A percentile compares a stretch with the other conserved stretches of the same genome.
Conservation (phyloP, 805 yeast genomes). For the Lachancea sp. region DNA sequence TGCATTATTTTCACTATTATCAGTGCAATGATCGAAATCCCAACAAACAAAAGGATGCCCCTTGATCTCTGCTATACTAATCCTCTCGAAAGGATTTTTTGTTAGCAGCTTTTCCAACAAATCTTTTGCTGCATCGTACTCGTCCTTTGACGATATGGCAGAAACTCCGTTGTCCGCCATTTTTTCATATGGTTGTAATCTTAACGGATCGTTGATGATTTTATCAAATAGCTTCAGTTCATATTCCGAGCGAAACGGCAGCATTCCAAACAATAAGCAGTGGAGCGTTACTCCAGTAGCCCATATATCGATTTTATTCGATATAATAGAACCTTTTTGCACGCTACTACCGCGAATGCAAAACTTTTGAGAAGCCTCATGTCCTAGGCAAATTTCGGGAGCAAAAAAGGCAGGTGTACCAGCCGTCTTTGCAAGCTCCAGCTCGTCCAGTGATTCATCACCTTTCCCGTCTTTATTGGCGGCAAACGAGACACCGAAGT, state of each 20-base stretch:
- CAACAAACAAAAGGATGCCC: conserved; percentile 61
- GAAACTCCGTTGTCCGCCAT: conserved; percentile 30
- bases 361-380: conserved; percentile 23
- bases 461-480: conserved; percentile 14
- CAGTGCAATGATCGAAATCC: conserved; percentile 30
- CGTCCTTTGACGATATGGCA: conserved; percentile 32
- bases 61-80: conserved; percentile 66
- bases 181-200: conserved; percentile 44
- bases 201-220: conserved; percentile 56
- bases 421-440: conserved; percentile 89
- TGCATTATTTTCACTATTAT: background rate
- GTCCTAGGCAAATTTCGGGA: conserved; percentile 77
- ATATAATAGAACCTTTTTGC: conserved; percentile 45
- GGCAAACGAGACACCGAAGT: conserved; percentile 91
- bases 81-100: conserved; percentile 64
- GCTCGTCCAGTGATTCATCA: conserved; percentile 41
- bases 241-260: conserved; percentile 85
- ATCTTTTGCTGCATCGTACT: conserved; percentile 43
- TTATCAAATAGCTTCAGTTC: conserved; percentile 64
- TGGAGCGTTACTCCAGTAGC: conserved; percentile 89
- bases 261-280: conserved; percentile 77
- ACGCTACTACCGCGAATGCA: conserved; percentile 19
- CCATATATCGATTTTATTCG: conserved; percentile 93
- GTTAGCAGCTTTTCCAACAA: conserved; percentile 54
- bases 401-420: conserved; percentile 98